Base-by-base conservation (phyloP, 2,329 filamentous ascomycete genomes). In the Nemania diffusa region DNA sequence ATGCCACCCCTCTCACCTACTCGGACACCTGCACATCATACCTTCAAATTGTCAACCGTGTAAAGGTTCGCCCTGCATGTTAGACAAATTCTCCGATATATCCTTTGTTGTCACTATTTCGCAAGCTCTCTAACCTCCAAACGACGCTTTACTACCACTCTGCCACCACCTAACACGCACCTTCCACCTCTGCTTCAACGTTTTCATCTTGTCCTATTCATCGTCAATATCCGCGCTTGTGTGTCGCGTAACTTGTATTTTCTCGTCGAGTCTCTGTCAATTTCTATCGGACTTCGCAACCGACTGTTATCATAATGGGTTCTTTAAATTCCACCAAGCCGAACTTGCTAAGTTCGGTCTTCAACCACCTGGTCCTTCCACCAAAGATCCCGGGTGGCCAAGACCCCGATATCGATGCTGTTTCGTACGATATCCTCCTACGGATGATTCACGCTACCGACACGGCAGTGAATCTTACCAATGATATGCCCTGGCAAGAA, bases 351-450 rank as follows among this genome's bases (percentile, higher is more conserved):
- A 53, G 59, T 9, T 66, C 72, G 6, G 69, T 81, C 13, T 79
- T 80, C 64, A 76, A 84, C 59, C 82, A 84, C 66, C 69, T 84
- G 22, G 80, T 82, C 15, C 70, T 84, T 0, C 82, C 82, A n/a
- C 77, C 79, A 7, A 71, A 79, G 40, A 65, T 84, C 1, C 82
- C 82, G 0, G 75, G 76, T 5, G 55, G 65, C 8, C 73, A 77
- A 20, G 81, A 82, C 61, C 13, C 65, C 27, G 67, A 77, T n/a
- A 40, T 76, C 11, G 74, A 77, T 13, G 58, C 59, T 3, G 69
- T 80, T 13, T 73, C 78, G 5, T 46, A 56, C 7, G 69, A 72
- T 40, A 64, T 81, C 2, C 48, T 78, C n/a, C 61, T 40, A 50
- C 72, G 76, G 2, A 51, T 80, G 24, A 69, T 72, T n/a, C 42